Evolutionary conservation across 2,329 filamentous ascomycete genomes (phyloP), one percentile per base, ranked within the genome.

Genomic region (Aureobasidium sp.): DNA sequence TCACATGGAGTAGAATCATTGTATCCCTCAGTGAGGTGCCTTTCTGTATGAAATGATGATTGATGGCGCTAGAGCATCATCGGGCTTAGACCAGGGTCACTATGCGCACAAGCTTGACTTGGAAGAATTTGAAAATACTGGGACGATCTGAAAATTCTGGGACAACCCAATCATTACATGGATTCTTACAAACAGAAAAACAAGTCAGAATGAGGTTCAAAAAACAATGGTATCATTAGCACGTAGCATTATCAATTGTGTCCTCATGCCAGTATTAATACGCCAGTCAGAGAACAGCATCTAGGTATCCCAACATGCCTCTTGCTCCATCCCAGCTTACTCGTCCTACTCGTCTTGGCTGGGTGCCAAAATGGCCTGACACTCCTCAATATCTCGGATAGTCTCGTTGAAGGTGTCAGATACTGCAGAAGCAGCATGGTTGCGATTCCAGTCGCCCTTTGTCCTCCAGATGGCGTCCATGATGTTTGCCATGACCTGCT

Each of bases 401-500:
- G 85, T 85, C 34, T 86, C 84, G 68, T 95, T 92, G 73, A 96
- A 96, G 5, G 89, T 84, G 17, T 82, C 79, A 45, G 79, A 79
- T 41, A 95, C 81, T 41, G 80, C 77, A 49, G 77, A 77, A 15
- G 87, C 80, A 15, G 96, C 91, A 68, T 82, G 81, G 68, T 86
- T 87, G 47, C 94, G 85, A 75, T 99, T 94, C 84, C 90, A 94
- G 70, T 95, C 87, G 52, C 85, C 82, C 55, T 91, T 83, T 64
- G 83, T 83, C 64, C 81, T 82, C 94, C 94, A 99, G 48, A 97
- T 83, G 65, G 87, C 85, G 64, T 93, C 89, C 93, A 97, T 97
- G 65, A 97, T 79, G 67, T 88, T 86, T 8, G 91, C 87, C 73
- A 92, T 92, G 72, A 97, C 87, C 75, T 97, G 93, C 78, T 97